Evolutionary conservation across 2,329 filamentous ascomycete species (phyloP).

Genomic region (Fusarium marasasianum): DNA sequence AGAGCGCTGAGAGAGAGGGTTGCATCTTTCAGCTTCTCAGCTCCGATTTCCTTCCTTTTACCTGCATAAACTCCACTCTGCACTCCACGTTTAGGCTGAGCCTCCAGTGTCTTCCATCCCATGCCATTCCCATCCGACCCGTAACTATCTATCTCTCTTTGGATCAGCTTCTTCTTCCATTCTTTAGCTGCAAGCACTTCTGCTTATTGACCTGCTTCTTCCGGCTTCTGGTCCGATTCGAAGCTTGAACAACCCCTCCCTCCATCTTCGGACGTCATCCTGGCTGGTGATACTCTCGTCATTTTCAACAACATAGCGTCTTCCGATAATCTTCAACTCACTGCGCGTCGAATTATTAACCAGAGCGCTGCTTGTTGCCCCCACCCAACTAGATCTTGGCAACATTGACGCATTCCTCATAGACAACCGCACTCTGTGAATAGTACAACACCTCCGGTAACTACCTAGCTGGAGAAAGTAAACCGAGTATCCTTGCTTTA

Average conservation of each 20-base stretch:
- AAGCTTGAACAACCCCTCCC: background rate
- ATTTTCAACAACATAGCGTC: slow-evolving; percentile 21
- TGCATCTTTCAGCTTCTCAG: slow-evolving; percentile 13
- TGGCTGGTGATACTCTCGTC: slow-evolving; percentile 19
- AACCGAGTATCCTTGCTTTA: slow-evolving; percentile 9
- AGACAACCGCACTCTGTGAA: slow-evolving; percentile 7
- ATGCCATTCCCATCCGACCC: background rate
- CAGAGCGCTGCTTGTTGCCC: slow-evolving; percentile 8
- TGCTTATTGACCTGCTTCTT: slow-evolving; percentile 12
- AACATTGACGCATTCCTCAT: slow-evolving; percentile 25
- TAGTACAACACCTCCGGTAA: background rate
- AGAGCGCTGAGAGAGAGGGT: background rate
- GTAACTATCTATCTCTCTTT: background rate
- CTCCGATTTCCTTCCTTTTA: slow-evolving; percentile 13
- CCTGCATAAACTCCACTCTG: slow-evolving; percentile 37
- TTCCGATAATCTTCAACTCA: background rate
- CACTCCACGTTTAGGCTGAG: slow-evolving; percentile 29
- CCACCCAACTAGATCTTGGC: slow-evolving; percentile 39
- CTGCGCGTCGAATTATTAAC: background rate
- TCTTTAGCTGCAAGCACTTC: slow-evolving; percentile 10
- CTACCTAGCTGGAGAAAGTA: background rate
- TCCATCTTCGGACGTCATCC: slow-evolving; percentile 8
- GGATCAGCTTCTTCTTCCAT: background rate
- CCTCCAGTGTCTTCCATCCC: slow-evolving; percentile 4
- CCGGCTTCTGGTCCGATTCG: slow-evolving; percentile 4